A percentile compares a stretch with the other conserved stretches of the same genome.
Conservation (phyloP, 768 basidiomycete species). For the Thelephora ganbajun region DNA sequence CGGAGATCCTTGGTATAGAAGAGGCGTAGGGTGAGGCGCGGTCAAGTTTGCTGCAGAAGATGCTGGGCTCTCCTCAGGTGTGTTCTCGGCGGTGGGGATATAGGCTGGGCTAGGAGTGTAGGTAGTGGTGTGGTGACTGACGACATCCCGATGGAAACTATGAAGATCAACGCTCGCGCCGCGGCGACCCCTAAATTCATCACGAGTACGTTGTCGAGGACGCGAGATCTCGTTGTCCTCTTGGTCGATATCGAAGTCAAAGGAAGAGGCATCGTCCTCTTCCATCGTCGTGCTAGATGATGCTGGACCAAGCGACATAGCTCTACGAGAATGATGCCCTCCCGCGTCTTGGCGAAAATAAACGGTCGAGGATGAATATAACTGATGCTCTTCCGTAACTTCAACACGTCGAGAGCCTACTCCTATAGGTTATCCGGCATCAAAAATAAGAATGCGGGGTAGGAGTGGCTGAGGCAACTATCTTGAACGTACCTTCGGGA, state of each 20-base stretch:
- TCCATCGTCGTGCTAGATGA: slow-evolving; percentile 23
- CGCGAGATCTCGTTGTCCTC: slow-evolving; percentile 4
- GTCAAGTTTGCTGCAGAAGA: background rate
- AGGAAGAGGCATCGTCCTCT: slow-evolving; percentile 19
- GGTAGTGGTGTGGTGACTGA: slow-evolving; percentile 14
- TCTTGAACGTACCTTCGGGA: slow-evolving; percentile 81
- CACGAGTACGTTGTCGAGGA: slow-evolving; percentile 7
- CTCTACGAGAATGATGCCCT: slow-evolving; percentile 25
- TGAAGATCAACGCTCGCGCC: slow-evolving; percentile 20
- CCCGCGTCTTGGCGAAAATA: slow-evolving; percentile 50
- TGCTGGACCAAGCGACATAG: slow-evolving; percentile 35
- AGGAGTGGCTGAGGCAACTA: slow-evolving; percentile 10
- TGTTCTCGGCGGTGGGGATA: slow-evolving; percentile 6
- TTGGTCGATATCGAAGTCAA: slow-evolving; percentile 15
- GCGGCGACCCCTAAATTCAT: slow-evolving; percentile 2
- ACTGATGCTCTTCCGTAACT: slow-evolving; percentile 60
- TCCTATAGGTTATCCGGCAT: slow-evolving; percentile 16
- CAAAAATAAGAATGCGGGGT: slow-evolving; percentile 1
- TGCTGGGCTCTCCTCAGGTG: slow-evolving; percentile 13
- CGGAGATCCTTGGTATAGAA: background rate
- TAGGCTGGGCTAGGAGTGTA: slow-evolving; percentile 13
- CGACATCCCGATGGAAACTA: slow-evolving; percentile 15
- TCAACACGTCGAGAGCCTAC: slow-evolving; percentile 65
- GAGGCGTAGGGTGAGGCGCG: slow-evolving; percentile 7
- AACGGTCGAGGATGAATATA: slow-evolving; percentile 56